Evolutionary conservation across 768 basidiomycete species (phyloP).

Genomic region (Tulasnella calospora): DNA sequence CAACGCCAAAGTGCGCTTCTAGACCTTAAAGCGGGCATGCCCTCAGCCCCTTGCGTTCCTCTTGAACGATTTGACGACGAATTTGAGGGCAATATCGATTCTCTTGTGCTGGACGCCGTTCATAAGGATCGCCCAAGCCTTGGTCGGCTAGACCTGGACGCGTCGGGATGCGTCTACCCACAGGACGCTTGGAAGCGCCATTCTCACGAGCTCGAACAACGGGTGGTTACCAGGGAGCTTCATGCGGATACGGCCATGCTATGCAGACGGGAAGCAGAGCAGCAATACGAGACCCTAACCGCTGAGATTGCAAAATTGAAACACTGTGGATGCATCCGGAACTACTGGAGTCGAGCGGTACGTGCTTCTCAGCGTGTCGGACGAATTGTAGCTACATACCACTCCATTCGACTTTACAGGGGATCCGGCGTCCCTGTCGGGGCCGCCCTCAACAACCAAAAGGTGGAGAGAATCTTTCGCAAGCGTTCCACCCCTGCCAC

Average conservation of each 20-base stretch:
- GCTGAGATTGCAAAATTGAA: background rate
- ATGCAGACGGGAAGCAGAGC: background rate
- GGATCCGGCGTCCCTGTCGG: too few species aligned
- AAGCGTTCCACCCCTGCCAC: too few species aligned
- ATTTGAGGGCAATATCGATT: background rate
- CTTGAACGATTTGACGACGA: background rate
- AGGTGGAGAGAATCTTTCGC: too few species aligned
- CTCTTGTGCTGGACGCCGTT: background rate
- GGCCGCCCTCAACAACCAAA: too few species aligned
- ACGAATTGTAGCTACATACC: too few species aligned
- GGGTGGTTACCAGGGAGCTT: background rate
- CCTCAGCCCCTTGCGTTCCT: background rate
- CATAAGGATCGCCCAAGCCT: background rate
- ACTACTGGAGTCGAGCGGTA: too few species aligned
- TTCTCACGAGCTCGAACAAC: background rate
- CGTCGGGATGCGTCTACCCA: background rate
- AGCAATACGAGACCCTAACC: background rate
- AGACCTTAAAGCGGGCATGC: background rate
- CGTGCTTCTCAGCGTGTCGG: too few species aligned
- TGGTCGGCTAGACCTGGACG: background rate
- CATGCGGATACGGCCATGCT: background rate
- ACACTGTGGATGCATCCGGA: background rate
- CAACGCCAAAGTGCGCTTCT: background rate
- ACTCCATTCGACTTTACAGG: too few species aligned
- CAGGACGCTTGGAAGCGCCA: background rate